A percentile compares a stretch with the other conserved stretches of the same genome.
These are phyloP conservation scores for Tricholoma sp. DNA, from an alignment of 768 basidiomycete genomes.

Conservation along the genomic window DNA sequence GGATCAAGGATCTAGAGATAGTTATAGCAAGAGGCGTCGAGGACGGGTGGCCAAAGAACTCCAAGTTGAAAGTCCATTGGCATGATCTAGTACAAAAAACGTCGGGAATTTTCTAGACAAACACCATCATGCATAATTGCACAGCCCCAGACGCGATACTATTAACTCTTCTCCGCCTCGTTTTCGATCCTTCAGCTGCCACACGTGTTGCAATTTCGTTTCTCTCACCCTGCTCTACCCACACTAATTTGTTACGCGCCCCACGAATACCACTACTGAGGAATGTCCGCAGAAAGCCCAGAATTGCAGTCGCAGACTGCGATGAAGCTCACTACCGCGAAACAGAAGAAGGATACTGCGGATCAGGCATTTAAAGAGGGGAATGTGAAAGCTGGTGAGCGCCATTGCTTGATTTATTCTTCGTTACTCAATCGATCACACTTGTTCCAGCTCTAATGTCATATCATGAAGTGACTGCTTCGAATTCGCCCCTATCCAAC, in stretches of 20 bases:
- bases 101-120: neutral
- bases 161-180: neutral
- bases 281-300: slow-evolving; percentile 22
- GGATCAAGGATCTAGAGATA: too few relatives aligned
- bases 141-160: neutral
- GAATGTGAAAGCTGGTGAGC: slow-evolving; percentile 53
- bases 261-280: neutral
- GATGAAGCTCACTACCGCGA: slow-evolving; percentile 55
- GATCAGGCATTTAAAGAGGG: slow-evolving; percentile 70
- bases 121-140: neutral
- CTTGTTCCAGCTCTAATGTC: slow-evolving; percentile 49
- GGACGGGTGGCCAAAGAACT: too few relatives aligned
- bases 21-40: too few relatives aligned
- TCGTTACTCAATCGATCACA: slow-evolving; percentile 3
- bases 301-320: slow-evolving; percentile 25
- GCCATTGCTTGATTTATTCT: neutral
- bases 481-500: neutral
- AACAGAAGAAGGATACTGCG: slow-evolving; percentile 58
- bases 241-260: neutral
- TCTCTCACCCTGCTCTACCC: neutral
- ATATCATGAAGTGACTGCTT: slow-evolving; percentile 60
- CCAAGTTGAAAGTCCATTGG: too few relatives aligned
- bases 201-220: neutral
- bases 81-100: too few relatives aligned
- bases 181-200: neutral